Conservation (phyloP, 2,329 filamentous ascomycete species). For the Colletotrichum eleusines region DNA sequence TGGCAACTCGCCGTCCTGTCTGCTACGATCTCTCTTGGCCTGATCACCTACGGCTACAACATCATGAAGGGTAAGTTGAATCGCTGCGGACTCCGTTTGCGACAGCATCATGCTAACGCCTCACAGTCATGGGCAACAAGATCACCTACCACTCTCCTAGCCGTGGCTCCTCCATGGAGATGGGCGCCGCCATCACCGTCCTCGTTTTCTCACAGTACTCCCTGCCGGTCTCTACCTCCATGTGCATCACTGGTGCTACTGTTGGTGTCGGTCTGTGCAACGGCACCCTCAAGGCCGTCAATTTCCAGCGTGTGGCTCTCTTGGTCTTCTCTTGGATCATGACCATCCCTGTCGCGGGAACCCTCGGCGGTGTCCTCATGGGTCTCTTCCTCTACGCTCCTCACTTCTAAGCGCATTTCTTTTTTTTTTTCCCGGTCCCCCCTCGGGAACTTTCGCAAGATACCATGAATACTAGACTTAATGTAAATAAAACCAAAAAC, state of each 20-base stretch:
- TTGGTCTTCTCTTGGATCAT: slow-evolving; percentile 75
- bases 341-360: slow-evolving; percentile 58
- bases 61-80: slow-evolving; percentile 78
- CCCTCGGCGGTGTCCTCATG: slow-evolving; percentile 57
- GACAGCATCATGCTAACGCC: slow-evolving; percentile 42
- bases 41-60: slow-evolving; percentile 84
- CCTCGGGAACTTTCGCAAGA: slow-evolving; percentile 10
- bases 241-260: slow-evolving; percentile 85
- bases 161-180: slow-evolving; percentile 78
- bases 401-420: slow-evolving; percentile 35
- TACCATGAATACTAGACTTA: slow-evolving; percentile 26
- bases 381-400: slow-evolving; percentile 56
- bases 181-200: slow-evolving; percentile 82
- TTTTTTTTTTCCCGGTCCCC: too few relatives aligned
- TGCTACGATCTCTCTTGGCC: slow-evolving; percentile 72
- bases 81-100: background rate
- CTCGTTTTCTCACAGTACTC: slow-evolving; percentile 81
- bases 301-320: slow-evolving; percentile 79
- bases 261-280: slow-evolving; percentile 85
- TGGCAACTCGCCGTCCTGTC: slow-evolving; percentile 83
- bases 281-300: slow-evolving; percentile 77
- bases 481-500: slow-evolving; percentile 24
- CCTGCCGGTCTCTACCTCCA: slow-evolving; percentile 81
- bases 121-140: slow-evolving; percentile 81
- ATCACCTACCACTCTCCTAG: slow-evolving; percentile 76